Conservation (phyloP, 208 protist species). For the Trypanosoma caninum region DNA sequence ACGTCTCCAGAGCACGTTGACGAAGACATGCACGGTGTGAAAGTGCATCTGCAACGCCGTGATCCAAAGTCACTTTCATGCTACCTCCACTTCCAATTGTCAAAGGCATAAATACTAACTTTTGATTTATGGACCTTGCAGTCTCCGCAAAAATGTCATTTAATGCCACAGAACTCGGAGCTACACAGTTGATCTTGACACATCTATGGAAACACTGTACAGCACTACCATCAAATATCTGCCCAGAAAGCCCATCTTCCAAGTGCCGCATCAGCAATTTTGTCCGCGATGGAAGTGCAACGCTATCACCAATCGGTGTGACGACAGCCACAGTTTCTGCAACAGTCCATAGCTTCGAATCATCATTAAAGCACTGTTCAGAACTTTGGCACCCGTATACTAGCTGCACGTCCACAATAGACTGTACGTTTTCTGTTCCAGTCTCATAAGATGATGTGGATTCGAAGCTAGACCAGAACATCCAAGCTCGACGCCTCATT, state of each 20-base stretch:
- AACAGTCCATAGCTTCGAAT: constrained; percentile 4
- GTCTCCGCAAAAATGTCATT: constrained; percentile 8
- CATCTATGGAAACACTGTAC: constrained; percentile 34
- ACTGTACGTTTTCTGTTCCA: neutral
- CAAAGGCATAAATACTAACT: constrained; percentile 10
- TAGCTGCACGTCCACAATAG: constrained; percentile 15
- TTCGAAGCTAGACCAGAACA: constrained; percentile 25
- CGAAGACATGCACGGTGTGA: neutral
- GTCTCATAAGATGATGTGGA: neutral
- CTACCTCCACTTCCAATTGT: neutral
- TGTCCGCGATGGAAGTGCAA: constrained; percentile 22
- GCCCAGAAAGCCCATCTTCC: constrained; percentile 53
- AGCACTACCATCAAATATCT: constrained; percentile 66
- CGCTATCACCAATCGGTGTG: constrained; percentile 8
- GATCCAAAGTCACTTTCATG: neutral
- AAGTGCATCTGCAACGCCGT: neutral
- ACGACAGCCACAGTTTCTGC: constrained; percentile 15
- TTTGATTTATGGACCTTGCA: constrained; percentile 8
- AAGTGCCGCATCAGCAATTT: constrained; percentile 52
- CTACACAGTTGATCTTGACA: neutral
- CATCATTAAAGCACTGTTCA: neutral
- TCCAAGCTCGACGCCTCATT: constrained; percentile 8
- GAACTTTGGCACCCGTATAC: constrained; percentile 6
- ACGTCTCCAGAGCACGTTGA: constrained; percentile 1
- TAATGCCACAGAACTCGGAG: neutral